A percentile compares a stretch with the other conserved stretches of the same genome.
Conservation (phyloP, 2,329 filamentous ascomycete genomes). For the Colletotrichum eleusines region DNA sequence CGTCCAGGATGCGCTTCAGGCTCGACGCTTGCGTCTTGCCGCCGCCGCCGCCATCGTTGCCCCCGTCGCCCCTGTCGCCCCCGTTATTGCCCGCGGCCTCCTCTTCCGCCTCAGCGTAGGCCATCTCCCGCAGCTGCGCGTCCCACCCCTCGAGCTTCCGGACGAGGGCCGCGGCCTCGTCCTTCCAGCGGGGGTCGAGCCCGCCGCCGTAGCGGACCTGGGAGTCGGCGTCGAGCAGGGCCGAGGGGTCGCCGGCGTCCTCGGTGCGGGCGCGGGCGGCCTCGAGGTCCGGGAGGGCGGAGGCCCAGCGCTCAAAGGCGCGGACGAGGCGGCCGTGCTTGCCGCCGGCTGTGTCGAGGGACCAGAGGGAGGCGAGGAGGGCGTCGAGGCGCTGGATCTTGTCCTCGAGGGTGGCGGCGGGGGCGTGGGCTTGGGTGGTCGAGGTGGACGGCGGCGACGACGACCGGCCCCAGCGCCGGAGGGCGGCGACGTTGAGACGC, state of each 20-base stretch:
- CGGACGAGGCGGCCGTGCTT: slow-evolving; percentile 67
- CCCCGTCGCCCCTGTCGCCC: too few species aligned
- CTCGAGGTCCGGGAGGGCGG: slow-evolving; percentile 60
- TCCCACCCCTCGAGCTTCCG: slow-evolving; percentile 69
- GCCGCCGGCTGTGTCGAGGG: slow-evolving; percentile 66
- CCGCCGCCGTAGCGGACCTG: slow-evolving; percentile 65
- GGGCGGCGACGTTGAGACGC: slow-evolving; percentile 62
- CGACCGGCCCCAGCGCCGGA: slow-evolving; percentile 62
- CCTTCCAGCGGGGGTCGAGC: slow-evolving; percentile 69
- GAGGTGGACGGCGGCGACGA: too few species aligned
- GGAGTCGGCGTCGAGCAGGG: slow-evolving; percentile 50
- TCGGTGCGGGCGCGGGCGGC: slow-evolving; percentile 56
- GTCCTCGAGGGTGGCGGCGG: slow-evolving; percentile 58
- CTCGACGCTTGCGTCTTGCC: slow-evolving; percentile 50
- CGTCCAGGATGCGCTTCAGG: slow-evolving; percentile 61
- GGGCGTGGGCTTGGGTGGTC: too few species aligned
- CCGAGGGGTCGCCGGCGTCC: slow-evolving; percentile 46
- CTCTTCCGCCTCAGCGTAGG: slow-evolving; percentile 46
- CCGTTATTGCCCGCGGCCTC: slow-evolving; percentile 32
- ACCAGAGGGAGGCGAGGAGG: slow-evolving; percentile 69
- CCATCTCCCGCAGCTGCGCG: slow-evolving; percentile 60
- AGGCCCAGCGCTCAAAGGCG: slow-evolving; percentile 72
- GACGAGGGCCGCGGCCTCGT: slow-evolving; percentile 65
- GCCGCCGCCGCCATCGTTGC: slow-evolving; percentile 30
- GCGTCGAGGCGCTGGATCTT: slow-evolving; percentile 69